Conservation (phyloP, 129 eudicot genomes). For the Apium graveolens region DNA sequence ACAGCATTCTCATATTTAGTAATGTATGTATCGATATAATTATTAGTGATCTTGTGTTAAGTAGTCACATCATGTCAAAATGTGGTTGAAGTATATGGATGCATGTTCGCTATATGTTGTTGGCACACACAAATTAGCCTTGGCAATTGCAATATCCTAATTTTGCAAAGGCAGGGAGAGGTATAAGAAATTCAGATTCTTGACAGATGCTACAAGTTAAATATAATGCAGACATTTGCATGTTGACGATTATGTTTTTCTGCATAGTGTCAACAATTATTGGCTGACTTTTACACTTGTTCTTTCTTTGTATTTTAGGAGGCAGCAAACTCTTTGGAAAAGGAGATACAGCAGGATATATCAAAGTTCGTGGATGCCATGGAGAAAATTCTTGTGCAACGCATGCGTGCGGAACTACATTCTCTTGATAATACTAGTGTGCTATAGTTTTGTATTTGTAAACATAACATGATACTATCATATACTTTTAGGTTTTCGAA, state of each 20-base stretch:
- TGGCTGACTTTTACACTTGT: background rate
- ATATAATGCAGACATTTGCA: too few species aligned
- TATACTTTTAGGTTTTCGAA: too few species aligned
- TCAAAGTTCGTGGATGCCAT: conserved; percentile 50
- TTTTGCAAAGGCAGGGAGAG: too few species aligned
- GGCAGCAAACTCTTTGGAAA: conserved; percentile 52
- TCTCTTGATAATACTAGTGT: conserved; percentile 10
- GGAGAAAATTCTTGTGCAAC: conserved; percentile 60
- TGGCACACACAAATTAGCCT: too few species aligned
- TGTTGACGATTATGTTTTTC: background rate
- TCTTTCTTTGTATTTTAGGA: conserved; percentile 35
- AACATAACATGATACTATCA: too few species aligned
- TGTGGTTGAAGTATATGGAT: background rate
- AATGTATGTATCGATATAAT: background rate
- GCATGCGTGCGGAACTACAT: conserved; percentile 41
- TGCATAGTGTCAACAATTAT: background rate
- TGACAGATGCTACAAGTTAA: too few species aligned
- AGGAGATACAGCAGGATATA: conserved; percentile 37
- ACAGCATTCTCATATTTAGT: background rate
- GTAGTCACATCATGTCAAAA: background rate
- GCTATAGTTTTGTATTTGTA: conserved; percentile 10
- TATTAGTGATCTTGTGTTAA: background rate
- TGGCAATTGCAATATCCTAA: too few species aligned
- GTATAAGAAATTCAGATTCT: too few species aligned
- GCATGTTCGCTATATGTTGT: background rate